Evolutionary conservation across 768 basidiomycete genomes (phyloP), one percentile per base, ranked within the genome.

Genomic region (Royoungia palumana): DNA sequence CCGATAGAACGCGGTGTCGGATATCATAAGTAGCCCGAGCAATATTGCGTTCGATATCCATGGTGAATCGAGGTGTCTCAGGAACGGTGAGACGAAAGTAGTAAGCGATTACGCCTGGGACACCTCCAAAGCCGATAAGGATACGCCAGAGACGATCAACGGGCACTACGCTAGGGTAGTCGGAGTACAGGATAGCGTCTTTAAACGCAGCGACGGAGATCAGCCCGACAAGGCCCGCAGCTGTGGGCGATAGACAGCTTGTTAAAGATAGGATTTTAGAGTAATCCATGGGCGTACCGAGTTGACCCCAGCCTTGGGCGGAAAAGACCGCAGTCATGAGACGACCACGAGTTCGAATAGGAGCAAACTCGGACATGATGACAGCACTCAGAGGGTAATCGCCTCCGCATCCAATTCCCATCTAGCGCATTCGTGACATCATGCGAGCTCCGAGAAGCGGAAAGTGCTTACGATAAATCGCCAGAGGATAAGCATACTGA

Each of bases 61-160:
- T 90, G 51, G 89, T 94, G 69, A 77, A 83, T 53, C 92, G 89
- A 24, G 92, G 92, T 1, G 91, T 93, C 67, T 94, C 91, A 12
- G 90, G 89, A 61, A 94, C 91, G 25, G 91, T 93, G 35, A 92
- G 75, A 60, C 92, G 89, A 82, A 87, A 91, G 74, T 90, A 94
- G 44, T 90, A 79, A 14, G 89, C 89, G 43, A 91, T 65, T 36
- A 75, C 72, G 42, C 81, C 92, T 35, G 92, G 90, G 37, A 95
- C 70, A 50, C 83, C 86, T 35, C 92, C 92, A 36, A 94, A 71
- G 57, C 92, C 92, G 66, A 94, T 87, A 60, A 94, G 75, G 41
- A 94, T 71, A 59, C 93, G 85, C 92, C 92, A 94, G 66, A 79
- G 76, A 61, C 70, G 78, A 68, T 95, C 92, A 49, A 95, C 75